Conservation (phyloP, 805 yeast genomes). For the Ogataea nitratoaversa region DNA sequence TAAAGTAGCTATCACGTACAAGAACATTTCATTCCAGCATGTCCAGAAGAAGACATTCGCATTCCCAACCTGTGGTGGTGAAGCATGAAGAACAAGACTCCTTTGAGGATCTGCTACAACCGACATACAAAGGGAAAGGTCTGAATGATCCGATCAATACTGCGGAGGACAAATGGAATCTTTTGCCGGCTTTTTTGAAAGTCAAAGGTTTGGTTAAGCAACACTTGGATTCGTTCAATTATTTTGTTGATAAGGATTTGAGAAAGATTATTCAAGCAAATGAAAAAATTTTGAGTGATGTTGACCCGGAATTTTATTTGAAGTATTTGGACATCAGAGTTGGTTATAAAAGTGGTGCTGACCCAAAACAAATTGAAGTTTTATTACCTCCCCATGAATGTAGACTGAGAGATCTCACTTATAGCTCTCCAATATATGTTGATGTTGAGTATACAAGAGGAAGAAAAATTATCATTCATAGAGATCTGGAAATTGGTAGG, state of each 20-base stretch:
- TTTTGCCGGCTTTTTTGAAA: constrained; percentile 90
- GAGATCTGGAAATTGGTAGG: constrained; percentile 90
- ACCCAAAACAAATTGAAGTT: constrained; percentile 47
- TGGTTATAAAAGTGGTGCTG: constrained; percentile 67
- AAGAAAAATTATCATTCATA: constrained; percentile 81
- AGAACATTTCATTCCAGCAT: neutral
- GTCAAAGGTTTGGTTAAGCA: constrained; percentile 96
- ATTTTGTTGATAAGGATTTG: constrained; percentile 89
- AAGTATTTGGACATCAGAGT: constrained; percentile 91
- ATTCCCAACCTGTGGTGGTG: neutral
- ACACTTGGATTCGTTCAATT: constrained; percentile 96
- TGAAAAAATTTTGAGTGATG: constrained; percentile 84
- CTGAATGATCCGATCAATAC: constrained; percentile 85
- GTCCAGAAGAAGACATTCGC: neutral
- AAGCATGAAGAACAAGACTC: constrained; percentile 35
- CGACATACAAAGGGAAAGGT: constrained; percentile 79
- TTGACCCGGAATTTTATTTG: constrained; percentile 93
- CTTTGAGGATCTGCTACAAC: constrained; percentile 73
- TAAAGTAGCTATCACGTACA: too few species aligned
- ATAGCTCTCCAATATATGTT: constrained; percentile 91
- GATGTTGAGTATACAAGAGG: constrained; percentile 98
- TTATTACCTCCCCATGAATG: constrained; percentile 90
- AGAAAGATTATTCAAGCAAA: constrained; percentile 91
- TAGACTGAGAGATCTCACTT: constrained; percentile 87
- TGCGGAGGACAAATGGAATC: constrained; percentile 95